Evolutionary conservation across 176 grass and related monocot genomes (phyloP), one percentile per base, ranked within the genome.

Genomic region (Aegilops longissima): DNA sequence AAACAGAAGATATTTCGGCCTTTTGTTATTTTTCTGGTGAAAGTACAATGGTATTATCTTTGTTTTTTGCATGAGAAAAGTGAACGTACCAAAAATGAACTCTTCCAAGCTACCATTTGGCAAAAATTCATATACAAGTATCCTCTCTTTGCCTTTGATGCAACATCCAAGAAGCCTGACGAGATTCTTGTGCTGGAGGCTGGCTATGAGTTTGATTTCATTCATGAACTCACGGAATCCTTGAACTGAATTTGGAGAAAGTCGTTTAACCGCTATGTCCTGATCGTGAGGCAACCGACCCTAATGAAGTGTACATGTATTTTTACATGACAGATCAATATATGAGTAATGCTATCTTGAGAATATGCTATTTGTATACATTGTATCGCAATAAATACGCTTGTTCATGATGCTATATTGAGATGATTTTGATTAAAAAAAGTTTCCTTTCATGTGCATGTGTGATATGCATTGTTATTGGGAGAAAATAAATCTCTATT

Each of bases 161-260:
- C 85, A 93, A 14, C 78, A 88, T 11, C 91, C 91, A 8, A 93
- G 36, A 33, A 90, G 82, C n/a, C 67, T 84, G 21, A 85, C 91
- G 35, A 88, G 78, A 82, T 93, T 90, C 29, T 20, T 47, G 14
- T 93, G 91, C 17, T 85, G 85, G 73, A 93, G 88, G 5, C 76
- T 88, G 35, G 88, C 85, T 77, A 93, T 80, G 14, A 85, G 66
- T 36, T 34, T 73, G 8, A 93, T 64, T 80, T 93, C 81, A 49
- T 95, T 93, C 86, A 56, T 92, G n/a, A 93, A 78, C 84, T 95
- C 86, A 5, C 21, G 79, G 7, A 93, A 76, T 45, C 93, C 90
- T 85, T 95, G 93, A 0, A 31, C 5, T 7, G 87, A 90, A 65
- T 49, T 81, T 20, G 72, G 56, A 14, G 80, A 81, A 54, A 93